Base-by-base conservation (phyloP, 768 basidiomycete genomes). In the Baorangia bicolor region DNA sequence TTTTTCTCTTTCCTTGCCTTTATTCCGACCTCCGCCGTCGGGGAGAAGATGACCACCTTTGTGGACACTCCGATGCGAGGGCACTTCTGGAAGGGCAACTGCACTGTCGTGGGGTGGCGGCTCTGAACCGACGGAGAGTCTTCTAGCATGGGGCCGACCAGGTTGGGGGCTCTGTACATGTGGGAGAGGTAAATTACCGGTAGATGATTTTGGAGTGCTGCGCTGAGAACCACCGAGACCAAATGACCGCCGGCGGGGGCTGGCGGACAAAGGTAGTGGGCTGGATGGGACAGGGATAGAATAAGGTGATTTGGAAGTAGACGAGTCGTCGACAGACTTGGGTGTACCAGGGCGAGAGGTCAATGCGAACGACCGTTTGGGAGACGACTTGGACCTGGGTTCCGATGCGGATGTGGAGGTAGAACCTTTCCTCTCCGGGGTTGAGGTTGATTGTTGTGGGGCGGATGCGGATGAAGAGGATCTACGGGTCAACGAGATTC, bases 201-300 rank as follows among this genome's bases (percentile, higher is more conserved):
- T 50, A 16, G 70, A 72, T 16, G 71, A 68, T 52, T 66, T 71
- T 12, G 70, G 71, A 5, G 69, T 64, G 49, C 49, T 60, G 38
- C 60, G 62, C 20, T 69, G 72, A 31, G 71, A 68, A 40, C 27
- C 49, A 6, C 54, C 64, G 49, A 73, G 55, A 48, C 70, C 70
- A 20, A 71, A 71, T 1, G 70, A 71, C 20, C 70, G 57, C 14
- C 71, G 68, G 46, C 70, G 71, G 18, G 70, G 70, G 30, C 71
- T 71, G 21, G 71, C 69, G 7, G 70, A 70, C 44, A 71, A 51
- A n/a, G 70, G 70, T 0, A 73, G 49, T 0, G 70, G 70, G 16
- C 52, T 66, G 9, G 70, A 71, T 12, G 70, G 70, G 46, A 64
- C 37, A 16, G 70, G 70, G 45, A 71, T 68, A 14, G 61, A 42